Conservation (phyloP, 2,329 filamentous ascomycete species). For the Colletotrichum musicola region DNA sequence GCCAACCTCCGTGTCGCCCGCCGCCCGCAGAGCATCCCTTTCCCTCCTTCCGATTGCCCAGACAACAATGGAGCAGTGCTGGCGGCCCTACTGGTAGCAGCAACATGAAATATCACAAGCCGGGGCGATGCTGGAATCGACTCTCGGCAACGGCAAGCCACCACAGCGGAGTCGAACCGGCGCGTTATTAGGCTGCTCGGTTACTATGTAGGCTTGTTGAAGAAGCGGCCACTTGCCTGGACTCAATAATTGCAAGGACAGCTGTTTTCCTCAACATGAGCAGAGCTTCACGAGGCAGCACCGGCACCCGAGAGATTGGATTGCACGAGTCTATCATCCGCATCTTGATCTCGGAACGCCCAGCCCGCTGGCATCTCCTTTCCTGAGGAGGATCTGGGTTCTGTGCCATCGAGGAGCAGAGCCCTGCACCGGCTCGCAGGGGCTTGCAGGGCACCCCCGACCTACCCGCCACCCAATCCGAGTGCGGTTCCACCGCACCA, state of each 20-base stretch:
- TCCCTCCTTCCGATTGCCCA: too few species aligned
- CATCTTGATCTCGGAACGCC: constrained; percentile 4
- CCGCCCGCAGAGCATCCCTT: neutral
- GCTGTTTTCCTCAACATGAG: neutral
- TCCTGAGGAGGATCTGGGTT: constrained; percentile 1
- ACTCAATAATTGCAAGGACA: neutral
- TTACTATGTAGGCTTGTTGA: neutral
- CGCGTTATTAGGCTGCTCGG: too few species aligned
- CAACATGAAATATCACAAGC: neutral
- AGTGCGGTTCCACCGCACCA: constrained; percentile 13
- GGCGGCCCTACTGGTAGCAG: neutral
- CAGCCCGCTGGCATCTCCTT: constrained; percentile 14
- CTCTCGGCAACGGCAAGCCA: neutral
- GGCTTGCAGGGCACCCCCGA: constrained; percentile 25
- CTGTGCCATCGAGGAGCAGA: neutral
- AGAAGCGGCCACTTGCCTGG: neutral
- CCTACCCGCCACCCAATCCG: constrained; percentile 23
- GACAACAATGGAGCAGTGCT: neutral
- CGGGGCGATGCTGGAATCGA: neutral
- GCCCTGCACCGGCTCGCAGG: neutral
- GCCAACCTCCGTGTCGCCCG: neutral
- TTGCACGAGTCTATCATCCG: neutral
- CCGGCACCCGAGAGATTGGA: neutral
- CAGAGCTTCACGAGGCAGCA: neutral
- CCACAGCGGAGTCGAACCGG: neutral